Evolutionary conservation across 108 stramenopile species (phyloP).

Genomic region (Skeletonema menzelii): DNA sequence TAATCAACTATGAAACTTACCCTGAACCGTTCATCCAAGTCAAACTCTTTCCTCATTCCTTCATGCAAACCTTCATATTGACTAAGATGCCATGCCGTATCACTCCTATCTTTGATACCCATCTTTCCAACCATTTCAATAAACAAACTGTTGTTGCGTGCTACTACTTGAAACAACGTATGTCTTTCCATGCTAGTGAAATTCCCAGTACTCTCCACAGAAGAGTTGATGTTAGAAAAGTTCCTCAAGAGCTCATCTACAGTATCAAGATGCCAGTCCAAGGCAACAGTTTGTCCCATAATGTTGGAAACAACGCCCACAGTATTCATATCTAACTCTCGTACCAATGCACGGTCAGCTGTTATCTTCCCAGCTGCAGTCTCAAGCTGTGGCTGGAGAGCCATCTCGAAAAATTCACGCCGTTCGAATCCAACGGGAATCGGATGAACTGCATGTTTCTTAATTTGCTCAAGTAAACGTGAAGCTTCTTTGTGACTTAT

Average conservation of each 20-base stretch:
- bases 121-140: slow-evolving; percentile 90
- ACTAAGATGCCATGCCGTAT: slow-evolving; percentile 89
- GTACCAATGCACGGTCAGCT: slow-evolving; percentile 80
- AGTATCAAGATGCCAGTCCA: slow-evolving; percentile 89
- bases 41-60: slow-evolving; percentile 68
- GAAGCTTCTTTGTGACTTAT: slow-evolving; percentile 65
- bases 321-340: slow-evolving; percentile 86
- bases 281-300: slow-evolving; percentile 90
- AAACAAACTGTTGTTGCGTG: slow-evolving; percentile 88
- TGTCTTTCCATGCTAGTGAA: slow-evolving; percentile 65
- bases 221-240: slow-evolving; percentile 79
- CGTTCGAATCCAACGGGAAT: slow-evolving; percentile 76
- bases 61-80: slow-evolving; percentile 88
- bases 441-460: slow-evolving; percentile 59
- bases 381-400: slow-evolving; percentile 59
- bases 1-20: slow-evolving; percentile 15
- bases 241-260: slow-evolving; percentile 84
- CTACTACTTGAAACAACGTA: slow-evolving; percentile 78
- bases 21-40: slow-evolving; percentile 58
- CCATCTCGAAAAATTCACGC: slow-evolving; percentile 84
- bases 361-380: slow-evolving; percentile 62
- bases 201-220: slow-evolving; percentile 72
- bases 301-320: slow-evolving; percentile 89
- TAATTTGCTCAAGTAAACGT: slow-evolving; percentile 64
- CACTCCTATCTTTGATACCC: slow-evolving; percentile 88